These are phyloP conservation scores for Chernovozyma aurita DNA, from an alignment of 1,139 yeast species.

Conservation along the genomic window DNA sequence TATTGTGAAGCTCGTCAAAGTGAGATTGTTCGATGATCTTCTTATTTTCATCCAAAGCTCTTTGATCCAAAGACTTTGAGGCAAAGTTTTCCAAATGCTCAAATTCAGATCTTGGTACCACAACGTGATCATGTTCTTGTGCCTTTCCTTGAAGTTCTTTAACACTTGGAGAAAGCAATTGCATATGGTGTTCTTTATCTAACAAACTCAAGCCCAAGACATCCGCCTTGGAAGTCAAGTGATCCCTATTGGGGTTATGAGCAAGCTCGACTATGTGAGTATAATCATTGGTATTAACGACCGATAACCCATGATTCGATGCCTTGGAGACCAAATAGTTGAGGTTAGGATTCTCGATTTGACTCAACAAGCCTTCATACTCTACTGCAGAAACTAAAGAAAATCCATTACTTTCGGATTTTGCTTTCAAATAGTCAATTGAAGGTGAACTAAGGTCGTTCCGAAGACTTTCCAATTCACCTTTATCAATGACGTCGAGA, in stretches of 20 bases:
- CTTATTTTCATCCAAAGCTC: neutral
- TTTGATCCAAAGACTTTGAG: neutral
- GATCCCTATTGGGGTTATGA: conserved; percentile 13
- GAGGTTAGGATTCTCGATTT: conserved; percentile 3
- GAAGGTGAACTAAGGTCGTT: conserved; percentile 13
- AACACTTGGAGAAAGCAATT: conserved; percentile 18
- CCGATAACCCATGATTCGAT: conserved; percentile 11
- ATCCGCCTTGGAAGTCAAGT: conserved; percentile 10
- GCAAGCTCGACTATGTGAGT: conserved; percentile 12
- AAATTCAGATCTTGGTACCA: conserved; percentile 12
- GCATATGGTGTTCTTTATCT: conserved; percentile 2
- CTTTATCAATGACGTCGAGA: conserved; percentile 9
- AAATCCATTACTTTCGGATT: conserved; percentile 14
- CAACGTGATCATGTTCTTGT: conserved; percentile 16
- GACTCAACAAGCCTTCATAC: conserved; percentile 11
- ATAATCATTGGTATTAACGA: conserved; percentile 14
- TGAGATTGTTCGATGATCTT: neutral
- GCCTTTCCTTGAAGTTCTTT: conserved; percentile 20
- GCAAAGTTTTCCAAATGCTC: neutral
- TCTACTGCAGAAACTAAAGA: conserved; percentile 23
- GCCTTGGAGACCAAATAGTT: conserved; percentile 14
- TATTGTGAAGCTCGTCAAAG: neutral
- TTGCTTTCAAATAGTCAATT: conserved; percentile 14
- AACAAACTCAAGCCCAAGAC: conserved; percentile 12
- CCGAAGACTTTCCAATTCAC: conserved; percentile 9